Base-by-base conservation (phyloP, 139 green algal genomes). In the Trebouxia sp. region DNA sequence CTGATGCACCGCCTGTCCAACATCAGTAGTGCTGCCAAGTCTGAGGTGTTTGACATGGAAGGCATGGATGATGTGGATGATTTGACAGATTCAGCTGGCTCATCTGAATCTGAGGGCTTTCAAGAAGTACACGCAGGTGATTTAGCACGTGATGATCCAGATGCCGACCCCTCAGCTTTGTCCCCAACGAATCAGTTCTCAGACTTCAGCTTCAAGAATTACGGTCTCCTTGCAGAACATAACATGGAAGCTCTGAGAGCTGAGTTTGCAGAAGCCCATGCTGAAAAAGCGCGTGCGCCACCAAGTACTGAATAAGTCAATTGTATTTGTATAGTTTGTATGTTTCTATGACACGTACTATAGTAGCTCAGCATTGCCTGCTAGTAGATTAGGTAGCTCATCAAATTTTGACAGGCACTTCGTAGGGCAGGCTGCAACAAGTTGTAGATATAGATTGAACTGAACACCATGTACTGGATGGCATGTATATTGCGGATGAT, bases 121-220 rank as follows among this genome's bases (percentile, higher is more conserved):
- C 62, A 72, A 35, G 62, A 72, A 32, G 43, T 35, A 72, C 43
- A 35, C 43, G 62, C 32, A 28, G 43, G 32, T 32, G 62, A 72
- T 41, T 35, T 72, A 8, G 62, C 62, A 32, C 42, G 62, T 35
- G 62, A 72, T 45, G 62, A 72, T 45, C 62, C 26, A 35, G 62
- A 24, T 26, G 62, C 15, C 9, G 62, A 45, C 43, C 62, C 42
- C 20, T 35, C 62, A 9, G 4, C 39, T 24, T 9, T 74, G 6
- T 77, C 78, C 17, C 43, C 78, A 20, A 77, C 62, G 9, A 82
- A 84, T n/a, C 66, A 84, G 32, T 84, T 84, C 24, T 39, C 75
- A 15, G 75, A 84, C 45, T 84, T 80, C 72, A 84, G 80, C 50
- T 89, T 79, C 76, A 85, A 83, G 26, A 89, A 89, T 56, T 50